Base-by-base conservation (phyloP, 768 basidiomycete genomes). In the Lanmaoa pseudosensibilis region DNA sequence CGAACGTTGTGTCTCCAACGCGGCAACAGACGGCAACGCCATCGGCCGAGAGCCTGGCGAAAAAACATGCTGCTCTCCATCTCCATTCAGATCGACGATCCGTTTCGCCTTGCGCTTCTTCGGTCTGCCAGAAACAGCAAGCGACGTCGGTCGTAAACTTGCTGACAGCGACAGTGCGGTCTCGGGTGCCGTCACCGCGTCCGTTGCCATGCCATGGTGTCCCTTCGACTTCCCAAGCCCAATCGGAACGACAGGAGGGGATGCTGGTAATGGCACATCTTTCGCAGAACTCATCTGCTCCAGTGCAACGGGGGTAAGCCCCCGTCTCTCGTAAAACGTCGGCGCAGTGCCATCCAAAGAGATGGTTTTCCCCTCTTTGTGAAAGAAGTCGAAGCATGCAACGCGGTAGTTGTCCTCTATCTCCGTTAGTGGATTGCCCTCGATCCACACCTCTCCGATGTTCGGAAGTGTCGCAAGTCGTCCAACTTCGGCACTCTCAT, bases 401-500 rank as follows among this genome's bases (percentile, higher is more conserved):
- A 90, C 69, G 18, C 94, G 81, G 70, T 90, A 92, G 39, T 80
- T 81, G 52, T 89, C 80, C 58, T 82, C 89, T 38, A 80, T 73
- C 57, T 89, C 85, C 39, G 79, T 77, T 61, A 97, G 82, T 1
- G 90, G 90, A 66, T 99, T 98, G 5, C 89, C 90, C 51, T 88
- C 83, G 21, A 94, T 76, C 85, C 87, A 95, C 3, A 98, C 78
- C 65, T 94, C 87, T 11, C 78, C 59, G 38, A 98, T 83, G 61
- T 89, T 84, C 13, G 94, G 92, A 37, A 98, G 77, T 8, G 82
- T 78, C 1, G 91, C 84, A 23, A 98, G 75, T 32, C 96, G 79
- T 9, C 92, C 90, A 10, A 98, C 78, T 70, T 98, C 96, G 11
- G 84, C 85, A 46, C 83, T 83, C 62, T 98, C 96, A 47, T 88